A percentile compares a stretch with the other conserved stretches of the same genome.
phyloP scores from a whole-genome alignment of 805 yeast genomes.

The Starmerella powellii region DNA sequence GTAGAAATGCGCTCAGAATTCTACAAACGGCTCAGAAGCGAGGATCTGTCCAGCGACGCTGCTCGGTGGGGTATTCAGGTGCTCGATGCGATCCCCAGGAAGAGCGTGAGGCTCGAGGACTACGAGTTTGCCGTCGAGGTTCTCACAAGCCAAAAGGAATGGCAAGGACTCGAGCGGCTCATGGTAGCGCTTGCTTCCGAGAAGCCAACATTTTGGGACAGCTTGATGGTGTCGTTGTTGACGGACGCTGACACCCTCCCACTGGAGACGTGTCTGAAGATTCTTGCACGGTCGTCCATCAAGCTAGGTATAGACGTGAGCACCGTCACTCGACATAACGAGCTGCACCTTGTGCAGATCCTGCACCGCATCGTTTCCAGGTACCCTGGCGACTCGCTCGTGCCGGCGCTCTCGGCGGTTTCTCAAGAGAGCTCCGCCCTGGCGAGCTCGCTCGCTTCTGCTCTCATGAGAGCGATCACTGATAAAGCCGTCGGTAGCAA shows the following conservation, averaged over 20 bases:
- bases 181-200: constrained; percentile 8
- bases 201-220: constrained; percentile 16
- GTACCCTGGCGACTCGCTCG: no score
- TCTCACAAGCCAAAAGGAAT: constrained; percentile 1
- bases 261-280: not conserved
- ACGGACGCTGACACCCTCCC: not conserved
- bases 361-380: no score
- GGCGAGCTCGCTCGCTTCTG: constrained; percentile 9
- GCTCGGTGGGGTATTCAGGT: constrained; percentile 10
- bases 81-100: constrained; percentile 7
- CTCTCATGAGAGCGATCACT: constrained; percentile 1
- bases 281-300: not conserved
- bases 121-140: constrained; percentile 15
- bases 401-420: constrained; percentile 1
- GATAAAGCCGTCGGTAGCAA: not conserved
- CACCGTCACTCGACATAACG: no score
- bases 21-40: constrained; percentile 3
- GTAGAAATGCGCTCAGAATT: constrained; percentile 1
- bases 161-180: constrained; percentile 1
- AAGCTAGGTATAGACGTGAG: not conserved
- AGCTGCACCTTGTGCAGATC: no score
- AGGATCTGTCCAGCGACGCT: not conserved
- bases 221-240: not conserved
- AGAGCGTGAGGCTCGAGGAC: constrained; percentile 11
- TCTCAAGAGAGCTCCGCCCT: not conserved